Percentiles rank a stretch among this genome's conserved stretches.
Evolutionary conservation across 2,329 filamentous ascomycete genomes (phyloP).

Genomic region (Xylaria sp.): DNA sequence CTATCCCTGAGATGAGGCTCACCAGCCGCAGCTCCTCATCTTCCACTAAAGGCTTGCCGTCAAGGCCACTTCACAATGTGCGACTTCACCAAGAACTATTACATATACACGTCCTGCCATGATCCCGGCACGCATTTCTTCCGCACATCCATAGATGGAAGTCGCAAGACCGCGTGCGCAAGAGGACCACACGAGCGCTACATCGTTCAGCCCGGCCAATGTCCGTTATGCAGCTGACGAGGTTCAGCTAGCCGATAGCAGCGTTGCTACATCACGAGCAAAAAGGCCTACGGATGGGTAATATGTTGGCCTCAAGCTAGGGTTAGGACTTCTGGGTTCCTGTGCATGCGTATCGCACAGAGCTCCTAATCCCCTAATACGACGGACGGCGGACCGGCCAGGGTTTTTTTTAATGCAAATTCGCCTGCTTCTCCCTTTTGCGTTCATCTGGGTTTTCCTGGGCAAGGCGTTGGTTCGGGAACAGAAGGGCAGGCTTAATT

Average conservation of each 20-base stretch:
- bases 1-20: conserved; percentile 23
- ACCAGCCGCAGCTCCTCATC: conserved; percentile 16
- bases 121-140: conserved; percentile 79
- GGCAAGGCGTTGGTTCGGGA: conserved; percentile 39
- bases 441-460: conserved; percentile 35
- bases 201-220: conserved; percentile 75
- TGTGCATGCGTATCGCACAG: conserved; percentile 3
- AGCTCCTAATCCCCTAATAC: conserved; percentile 17
- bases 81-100: conserved; percentile 79
- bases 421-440: conserved; percentile 29
- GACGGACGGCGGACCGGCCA: conserved; percentile 6
- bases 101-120: conserved; percentile 77
- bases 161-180: conserved; percentile 67
- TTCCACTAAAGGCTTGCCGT: conserved; percentile 1
- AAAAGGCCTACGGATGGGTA: conserved; percentile 9
- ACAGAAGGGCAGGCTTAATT: conserved; percentile 33
- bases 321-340: background rate
- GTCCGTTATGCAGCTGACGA: conserved; percentile 60
- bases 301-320: conserved; percentile 1
- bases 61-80: conserved; percentile 57
- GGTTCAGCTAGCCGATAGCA: conserved; percentile 3
- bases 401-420: conserved; percentile 29
- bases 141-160: conserved; percentile 74
- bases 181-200: conserved; percentile 78
- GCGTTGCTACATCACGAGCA: conserved; percentile 12